Evolutionary conservation across 148 eudicot genomes (phyloP).

Genomic region (Rhododendron vialii): DNA sequence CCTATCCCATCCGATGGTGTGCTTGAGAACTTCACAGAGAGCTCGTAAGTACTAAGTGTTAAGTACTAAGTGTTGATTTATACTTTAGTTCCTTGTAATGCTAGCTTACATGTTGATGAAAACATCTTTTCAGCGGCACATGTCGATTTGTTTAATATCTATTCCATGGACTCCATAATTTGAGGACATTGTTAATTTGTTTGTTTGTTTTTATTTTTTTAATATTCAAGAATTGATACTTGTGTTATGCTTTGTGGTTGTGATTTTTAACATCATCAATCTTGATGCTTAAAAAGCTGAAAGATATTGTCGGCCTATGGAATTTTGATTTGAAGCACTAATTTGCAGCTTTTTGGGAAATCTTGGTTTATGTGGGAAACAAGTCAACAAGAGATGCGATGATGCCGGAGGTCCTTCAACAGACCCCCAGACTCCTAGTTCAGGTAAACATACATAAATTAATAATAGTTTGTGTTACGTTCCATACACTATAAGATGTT

Average conservation of each 20-base stretch:
- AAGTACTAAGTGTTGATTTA: conserved; percentile 24
- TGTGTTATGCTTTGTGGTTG: neutral
- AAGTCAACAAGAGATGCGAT: conserved; percentile 54
- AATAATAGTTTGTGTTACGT: neutral
- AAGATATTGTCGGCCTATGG: neutral
- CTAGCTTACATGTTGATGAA: neutral
- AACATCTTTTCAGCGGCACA: neutral
- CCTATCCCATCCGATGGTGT: conserved; percentile 71
- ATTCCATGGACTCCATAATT: neutral
- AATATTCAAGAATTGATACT: neutral
- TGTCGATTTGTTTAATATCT: neutral
- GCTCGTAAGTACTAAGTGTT: conserved; percentile 56
- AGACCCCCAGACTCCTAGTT: conserved; percentile 31
- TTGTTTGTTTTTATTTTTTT: neutral
- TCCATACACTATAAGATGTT: neutral
- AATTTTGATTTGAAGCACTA: conserved; percentile 8
- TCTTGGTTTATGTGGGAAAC: conserved; percentile 73
- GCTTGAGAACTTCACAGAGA: conserved; percentile 53
- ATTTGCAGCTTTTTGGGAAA: conserved; percentile 77
- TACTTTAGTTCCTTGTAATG: neutral
- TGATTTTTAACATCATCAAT: neutral
- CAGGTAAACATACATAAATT: conserved; percentile 38
- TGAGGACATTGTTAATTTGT: neutral
- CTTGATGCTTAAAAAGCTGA: neutral
- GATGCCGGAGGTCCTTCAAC: conserved; percentile 35